Evolutionary conservation across 1,284 basidiomycete genomes (phyloP), one percentile per base, ranked within the genome.

Genomic region (Cryptococcus floricola): DNA sequence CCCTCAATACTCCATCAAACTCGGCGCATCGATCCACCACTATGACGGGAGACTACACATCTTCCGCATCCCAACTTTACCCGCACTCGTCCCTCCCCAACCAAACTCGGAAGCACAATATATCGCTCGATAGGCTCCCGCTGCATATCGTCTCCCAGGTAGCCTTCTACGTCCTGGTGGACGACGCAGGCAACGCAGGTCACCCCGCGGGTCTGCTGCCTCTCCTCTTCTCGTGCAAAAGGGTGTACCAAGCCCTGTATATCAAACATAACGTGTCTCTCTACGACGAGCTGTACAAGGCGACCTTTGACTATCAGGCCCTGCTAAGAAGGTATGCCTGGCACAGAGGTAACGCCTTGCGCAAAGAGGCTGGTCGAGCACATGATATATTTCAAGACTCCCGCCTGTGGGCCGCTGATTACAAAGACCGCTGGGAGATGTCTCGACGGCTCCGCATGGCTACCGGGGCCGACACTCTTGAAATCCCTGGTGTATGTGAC

Each of bases 321-420:
- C 31, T 34, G 7, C 5, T 34, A 6, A 6, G 31, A 10, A 6
- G 31, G 31, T 34, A 34, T 34, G 31, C 31, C 31, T 34, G 31
- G 31, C 31, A 34, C 31, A 34, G 31, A 34, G 31, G 31, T 34
- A 34, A 34, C 10, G 31, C 31, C 31, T 10, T 8, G 31, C 31
- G 31, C 10, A 6, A 8, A 8, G 31, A 34, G 6, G 31, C 31
- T 34, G 2, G 72, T 77, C 50, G 60, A 67, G 39, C 61, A 61
- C 52, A 78, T 43, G 65, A 69, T 41, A 62, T 71, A 10, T 69
- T 72, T 31, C 53, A 53, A 8, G 62, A 74, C 60, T 69, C 72
- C 5, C 60, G 62, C 39, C 56, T 64, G 1, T 69, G 68, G 61
- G 77, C 75, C 10, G 61, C 65, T 13, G 76, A 77, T 54, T 75